Base-by-base conservation (phyloP, 225 moss, liverwort and hornwort genomes). In the Neckera pumila region DNA sequence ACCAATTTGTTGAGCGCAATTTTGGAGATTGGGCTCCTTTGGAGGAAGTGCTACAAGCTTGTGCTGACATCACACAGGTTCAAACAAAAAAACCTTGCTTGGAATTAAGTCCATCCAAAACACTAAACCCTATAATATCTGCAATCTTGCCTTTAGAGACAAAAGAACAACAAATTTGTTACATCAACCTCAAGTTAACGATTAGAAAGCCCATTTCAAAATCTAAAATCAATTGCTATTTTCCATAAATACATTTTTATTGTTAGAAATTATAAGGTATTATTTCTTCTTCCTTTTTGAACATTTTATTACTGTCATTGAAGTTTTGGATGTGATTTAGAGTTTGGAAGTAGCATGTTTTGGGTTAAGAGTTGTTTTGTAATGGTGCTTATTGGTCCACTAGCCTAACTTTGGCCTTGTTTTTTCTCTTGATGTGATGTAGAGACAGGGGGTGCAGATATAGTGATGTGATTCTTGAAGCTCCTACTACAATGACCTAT, bases 11-110 rank as follows among this genome's bases (percentile, higher is more conserved):
- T 17, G 98, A 98, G 80, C 86, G 93, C 80, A 95, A 92, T 49
- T 95, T 97, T 33, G 97, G 97, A 3, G 96, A 96, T 62, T 97
- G 98, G 96, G 95, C 95, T 47, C 97, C 97, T 21, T 76, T 98
- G 20, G 95, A 95, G 11, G 97, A 98, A 91, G 91, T 98, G 58
- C 38, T 98, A 21, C 91, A 90, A 28, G 95, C 94, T 42, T 96
- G 95, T 80, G 89, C 75, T n/a, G 89, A 93, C 47, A 80, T 92
- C 61, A 30, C 78, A 7, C 42, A 86, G 76, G 92, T 90, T 79
- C 3, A 14, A 26, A 47, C 1, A 0, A 26, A 19, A 43, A 49
- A 20, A 60, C 6, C 31, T 33, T 65, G 7, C 5, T 5, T 36
- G 10, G 16, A 63, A 34, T 64, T 15, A 40, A 63, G 17, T 82